These are phyloP conservation scores for Daldinia sp. DNA, from an alignment of 2,329 filamentous ascomycete species.

Conservation along the genomic window DNA sequence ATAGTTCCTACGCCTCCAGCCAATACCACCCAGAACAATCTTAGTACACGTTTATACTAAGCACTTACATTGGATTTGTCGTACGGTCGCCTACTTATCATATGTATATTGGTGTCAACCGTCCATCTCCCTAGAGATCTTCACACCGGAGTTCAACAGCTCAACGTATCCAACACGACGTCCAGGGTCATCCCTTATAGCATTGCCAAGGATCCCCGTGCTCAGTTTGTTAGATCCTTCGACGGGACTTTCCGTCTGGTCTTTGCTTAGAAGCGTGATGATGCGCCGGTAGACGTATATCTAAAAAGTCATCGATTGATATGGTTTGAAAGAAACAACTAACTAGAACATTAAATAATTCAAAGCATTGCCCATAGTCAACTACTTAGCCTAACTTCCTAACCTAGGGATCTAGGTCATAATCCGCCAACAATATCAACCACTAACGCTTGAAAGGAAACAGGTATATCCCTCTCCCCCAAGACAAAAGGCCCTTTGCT, in stretches of 20 bases:
- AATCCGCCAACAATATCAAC: not conserved
- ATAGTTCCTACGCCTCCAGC: not conserved
- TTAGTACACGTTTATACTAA: no score
- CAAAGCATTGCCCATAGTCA: slow-evolving; percentile 3
- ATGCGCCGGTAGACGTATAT: not conserved
- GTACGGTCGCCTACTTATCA: slow-evolving; percentile 56
- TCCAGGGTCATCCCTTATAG: slow-evolving; percentile 51
- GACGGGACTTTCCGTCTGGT: slow-evolving; percentile 7
- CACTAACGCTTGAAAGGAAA: not conserved
- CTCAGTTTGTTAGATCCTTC: slow-evolving; percentile 20
- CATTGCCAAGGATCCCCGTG: slow-evolving; percentile 48
- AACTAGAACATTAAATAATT: slow-evolving; percentile 8
- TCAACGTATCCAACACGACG: slow-evolving; percentile 51
- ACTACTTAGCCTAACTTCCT: not conserved
- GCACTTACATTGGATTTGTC: no score
- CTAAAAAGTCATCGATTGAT: not conserved
- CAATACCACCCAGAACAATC: not conserved
- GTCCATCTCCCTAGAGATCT: slow-evolving; percentile 56
- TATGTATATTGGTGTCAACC: slow-evolving; percentile 60
- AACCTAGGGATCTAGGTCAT: no score
- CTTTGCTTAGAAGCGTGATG: not conserved
- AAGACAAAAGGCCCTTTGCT: not conserved
- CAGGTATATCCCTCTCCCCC: not conserved
- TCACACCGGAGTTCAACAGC: slow-evolving; percentile 49
- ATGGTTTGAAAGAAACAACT: not conserved